phyloP scores from a whole-genome alignment of 305 asterid genomes.

The Andrographis paniculata region DNA sequence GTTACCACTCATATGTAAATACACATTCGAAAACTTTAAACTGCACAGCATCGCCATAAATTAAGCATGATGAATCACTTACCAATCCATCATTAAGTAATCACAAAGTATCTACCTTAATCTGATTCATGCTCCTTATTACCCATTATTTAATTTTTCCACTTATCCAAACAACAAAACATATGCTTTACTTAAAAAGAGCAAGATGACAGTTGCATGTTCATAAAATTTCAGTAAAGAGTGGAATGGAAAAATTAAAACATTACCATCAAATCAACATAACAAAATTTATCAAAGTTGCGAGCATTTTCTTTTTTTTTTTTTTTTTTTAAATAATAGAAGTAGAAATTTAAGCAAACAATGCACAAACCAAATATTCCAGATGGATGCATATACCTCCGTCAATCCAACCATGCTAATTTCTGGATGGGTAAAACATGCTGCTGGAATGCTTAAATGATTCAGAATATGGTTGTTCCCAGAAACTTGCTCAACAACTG shows the following conservation, averaged over 20 bases:
- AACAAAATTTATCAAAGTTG: background rate
- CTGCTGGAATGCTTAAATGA: slow-evolving; percentile 93
- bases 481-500: slow-evolving; percentile 84
- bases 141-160: slow-evolving; percentile 2
- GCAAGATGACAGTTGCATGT: no score
- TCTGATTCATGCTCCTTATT: background rate
- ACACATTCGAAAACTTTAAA: no score
- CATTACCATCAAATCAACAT: background rate
- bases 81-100: slow-evolving; percentile 8
- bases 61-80: slow-evolving; percentile 5
- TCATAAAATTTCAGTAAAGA: no score
- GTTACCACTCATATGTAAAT: no score
- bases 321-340: background rate
- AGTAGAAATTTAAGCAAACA: slow-evolving; percentile 1
- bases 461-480: slow-evolving; percentile 88
- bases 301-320: no score
- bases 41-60: no score
- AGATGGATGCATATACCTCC: slow-evolving; percentile 50
- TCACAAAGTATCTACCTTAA: slow-evolving; percentile 6
- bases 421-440: slow-evolving; percentile 99
- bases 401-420: slow-evolving; percentile 98
- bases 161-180: no score
- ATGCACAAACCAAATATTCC: slow-evolving; percentile 11
- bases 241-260: slow-evolving; percentile 1
- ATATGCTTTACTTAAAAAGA: no score